A percentile compares a stretch with the other conserved stretches of the same genome.
Conservation (phyloP, 768 basidiomycete species). For the Pisolithus albus region DNA sequence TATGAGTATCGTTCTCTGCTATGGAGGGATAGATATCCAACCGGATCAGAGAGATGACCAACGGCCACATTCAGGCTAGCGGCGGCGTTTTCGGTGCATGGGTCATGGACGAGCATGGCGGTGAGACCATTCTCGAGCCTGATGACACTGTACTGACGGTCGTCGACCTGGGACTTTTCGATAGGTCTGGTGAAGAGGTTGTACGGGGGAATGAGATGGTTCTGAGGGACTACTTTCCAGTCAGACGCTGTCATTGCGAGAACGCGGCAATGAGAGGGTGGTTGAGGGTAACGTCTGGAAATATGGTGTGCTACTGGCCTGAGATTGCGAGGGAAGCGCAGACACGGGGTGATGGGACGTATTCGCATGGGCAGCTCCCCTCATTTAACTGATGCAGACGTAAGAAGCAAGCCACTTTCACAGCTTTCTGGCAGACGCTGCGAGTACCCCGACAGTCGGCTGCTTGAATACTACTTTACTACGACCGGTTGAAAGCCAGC, state of each 20-base stretch:
- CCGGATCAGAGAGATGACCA: slow-evolving; percentile 90
- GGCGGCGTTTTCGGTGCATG: slow-evolving; percentile 86
- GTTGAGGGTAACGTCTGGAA: background rate
- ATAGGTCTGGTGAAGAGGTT: slow-evolving; percentile 53
- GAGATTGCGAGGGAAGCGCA: no score
- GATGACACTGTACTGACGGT: slow-evolving; percentile 75
- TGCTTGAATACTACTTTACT: no score
- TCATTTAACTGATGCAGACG: background rate
- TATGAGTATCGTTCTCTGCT: background rate
- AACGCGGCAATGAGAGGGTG: slow-evolving; percentile 3
- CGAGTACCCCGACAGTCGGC: background rate
- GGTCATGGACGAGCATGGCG: slow-evolving; percentile 76
- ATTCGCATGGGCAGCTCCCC: background rate
- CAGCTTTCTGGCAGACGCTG: background rate
- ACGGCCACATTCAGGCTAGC: slow-evolving; percentile 93
- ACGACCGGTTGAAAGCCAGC: no score
- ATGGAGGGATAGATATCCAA: slow-evolving; percentile 31
- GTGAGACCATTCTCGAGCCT: slow-evolving; percentile 86
- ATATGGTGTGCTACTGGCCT: background rate
- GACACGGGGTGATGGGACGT: background rate
- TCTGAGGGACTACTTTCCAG: slow-evolving; percentile 15
- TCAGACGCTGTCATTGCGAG: slow-evolving; percentile 19
- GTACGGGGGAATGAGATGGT: slow-evolving; percentile 35
- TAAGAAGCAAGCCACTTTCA: background rate
- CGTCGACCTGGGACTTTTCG: slow-evolving; percentile 69